Evolutionary conservation across 2,329 filamentous ascomycete genomes (phyloP).

Genomic region (Raffaelea deltoideospora): DNA sequence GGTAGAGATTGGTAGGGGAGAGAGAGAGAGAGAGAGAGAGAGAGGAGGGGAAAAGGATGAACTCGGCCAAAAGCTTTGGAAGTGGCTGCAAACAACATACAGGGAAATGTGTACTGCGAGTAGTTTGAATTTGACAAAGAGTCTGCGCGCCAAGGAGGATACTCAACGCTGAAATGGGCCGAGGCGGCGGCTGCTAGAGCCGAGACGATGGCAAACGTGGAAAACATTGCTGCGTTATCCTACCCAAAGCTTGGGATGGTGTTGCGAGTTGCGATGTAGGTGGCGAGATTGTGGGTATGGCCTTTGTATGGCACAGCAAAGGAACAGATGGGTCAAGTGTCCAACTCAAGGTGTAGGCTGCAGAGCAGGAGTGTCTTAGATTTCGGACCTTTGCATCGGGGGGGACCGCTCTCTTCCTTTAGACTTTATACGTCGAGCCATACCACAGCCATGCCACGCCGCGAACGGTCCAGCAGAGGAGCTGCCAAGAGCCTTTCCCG

Average conservation of each 20-base stretch:
- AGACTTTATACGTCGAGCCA: not conserved
- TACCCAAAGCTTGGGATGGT: not conserved
- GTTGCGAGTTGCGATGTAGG: not conserved
- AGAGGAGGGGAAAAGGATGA: not conserved
- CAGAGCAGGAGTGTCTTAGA: not conserved
- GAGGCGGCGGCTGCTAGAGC: slow-evolving; percentile 20
- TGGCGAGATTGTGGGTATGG: not conserved
- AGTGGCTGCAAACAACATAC: too few species aligned
- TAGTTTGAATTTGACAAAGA: slow-evolving; percentile 27
- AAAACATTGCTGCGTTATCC: slow-evolving; percentile 8
- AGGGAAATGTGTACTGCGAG: slow-evolving; percentile 36
- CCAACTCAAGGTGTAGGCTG: not conserved
- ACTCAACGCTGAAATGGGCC: slow-evolving; percentile 33
- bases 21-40: not conserved
- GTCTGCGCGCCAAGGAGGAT: slow-evolving; percentile 33
- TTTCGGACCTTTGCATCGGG: too few species aligned
- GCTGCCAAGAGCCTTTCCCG: too few species aligned
- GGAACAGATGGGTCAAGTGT: not conserved
- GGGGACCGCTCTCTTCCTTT: not conserved
- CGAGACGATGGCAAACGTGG: slow-evolving; percentile 18
- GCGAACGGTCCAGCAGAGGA: not conserved
- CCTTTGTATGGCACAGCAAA: not conserved
- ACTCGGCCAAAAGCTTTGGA: too few species aligned
- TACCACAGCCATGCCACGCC: not conserved
- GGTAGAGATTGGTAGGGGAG: too few species aligned